These are phyloP conservation scores for Phymatotrichopsis omnivora DNA, from an alignment of 2,329 filamentous ascomycete genomes.

Conservation along the genomic window DNA sequence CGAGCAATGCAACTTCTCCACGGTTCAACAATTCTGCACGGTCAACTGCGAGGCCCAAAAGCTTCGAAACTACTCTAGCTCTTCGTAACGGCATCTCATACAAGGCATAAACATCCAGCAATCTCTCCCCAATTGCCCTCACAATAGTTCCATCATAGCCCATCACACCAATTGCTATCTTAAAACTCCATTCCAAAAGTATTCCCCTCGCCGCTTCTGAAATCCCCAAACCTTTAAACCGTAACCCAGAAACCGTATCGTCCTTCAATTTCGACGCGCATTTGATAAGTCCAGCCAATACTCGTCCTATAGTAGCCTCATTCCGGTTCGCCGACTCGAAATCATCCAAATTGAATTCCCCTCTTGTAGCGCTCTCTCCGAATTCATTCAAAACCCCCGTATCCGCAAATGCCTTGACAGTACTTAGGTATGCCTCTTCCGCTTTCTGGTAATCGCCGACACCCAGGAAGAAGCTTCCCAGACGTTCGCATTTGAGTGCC, in stretches of 20 bases:
- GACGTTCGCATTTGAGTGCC: constrained; percentile 26
- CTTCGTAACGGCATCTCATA: constrained; percentile 26
- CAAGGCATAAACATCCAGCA: constrained; percentile 24
- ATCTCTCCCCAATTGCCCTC: constrained; percentile 20
- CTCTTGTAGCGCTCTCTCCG: constrained; percentile 12
- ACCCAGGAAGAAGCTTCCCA: constrained; percentile 27
- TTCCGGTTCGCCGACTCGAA: constrained; percentile 13
- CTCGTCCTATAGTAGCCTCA: constrained; percentile 20
- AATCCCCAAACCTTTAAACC: constrained; percentile 25
- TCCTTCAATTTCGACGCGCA: constrained; percentile 23
- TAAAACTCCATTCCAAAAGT: constrained; percentile 27
- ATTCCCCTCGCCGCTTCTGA: constrained; percentile 18
- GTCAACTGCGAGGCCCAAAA: constrained; percentile 22
- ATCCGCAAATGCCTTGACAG: constrained; percentile 18
- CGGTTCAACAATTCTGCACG: constrained; percentile 22
- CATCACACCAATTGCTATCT: constrained; percentile 22
- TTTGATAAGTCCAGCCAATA: constrained; percentile 25
- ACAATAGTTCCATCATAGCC: constrained; percentile 21
- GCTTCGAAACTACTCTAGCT: constrained; percentile 23
- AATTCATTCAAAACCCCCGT: constrained; percentile 22
- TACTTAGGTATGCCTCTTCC: constrained; percentile 21
- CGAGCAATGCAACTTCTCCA: constrained; percentile 16
- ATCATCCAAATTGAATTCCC: constrained; percentile 11
- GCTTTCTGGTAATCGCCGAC: constrained; percentile 25
- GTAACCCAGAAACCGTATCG: constrained; percentile 14